Percentiles rank a stretch among this genome's conserved stretches.
These are phyloP conservation scores for Pythium sukuiense DNA, from an alignment of 352 stramenopile genomes.

Conservation along the genomic window DNA sequence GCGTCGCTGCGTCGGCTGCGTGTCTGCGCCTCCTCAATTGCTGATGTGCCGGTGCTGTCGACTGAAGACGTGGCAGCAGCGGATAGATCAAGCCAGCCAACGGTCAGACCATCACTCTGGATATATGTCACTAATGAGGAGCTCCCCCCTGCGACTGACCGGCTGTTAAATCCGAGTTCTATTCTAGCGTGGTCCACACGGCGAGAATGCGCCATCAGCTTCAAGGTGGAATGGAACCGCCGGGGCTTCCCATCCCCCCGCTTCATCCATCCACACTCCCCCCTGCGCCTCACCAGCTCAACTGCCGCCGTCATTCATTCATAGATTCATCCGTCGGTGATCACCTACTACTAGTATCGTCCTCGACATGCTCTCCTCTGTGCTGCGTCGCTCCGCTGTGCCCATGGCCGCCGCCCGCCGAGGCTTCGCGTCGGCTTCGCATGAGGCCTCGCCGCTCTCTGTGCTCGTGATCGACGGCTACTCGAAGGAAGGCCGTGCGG, in stretches of 20 bases:
- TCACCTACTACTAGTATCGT: too few species aligned
- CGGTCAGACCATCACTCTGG: conserved; percentile 22
- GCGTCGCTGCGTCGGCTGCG: conserved; percentile 7
- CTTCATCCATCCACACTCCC: background rate
- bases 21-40: conserved; percentile 16
- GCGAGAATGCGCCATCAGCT: conserved; percentile 3
- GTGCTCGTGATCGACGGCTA: conserved; percentile 82
- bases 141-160: conserved; percentile 5
- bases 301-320: background rate
- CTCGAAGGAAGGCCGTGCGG: conserved; percentile 59
- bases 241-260: conserved; percentile 4
- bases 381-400: conserved; percentile 12
- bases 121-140: conserved; percentile 2
- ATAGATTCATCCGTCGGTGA: background rate
- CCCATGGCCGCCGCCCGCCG: conserved; percentile 1
- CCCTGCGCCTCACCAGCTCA: background rate
- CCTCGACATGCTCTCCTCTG: conserved; percentile 8
- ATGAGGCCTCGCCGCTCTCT: conserved; percentile 37
- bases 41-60: background rate
- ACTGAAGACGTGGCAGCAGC: conserved; percentile 22
- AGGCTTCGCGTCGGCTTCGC: conserved; percentile 9
- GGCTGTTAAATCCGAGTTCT: conserved; percentile 14
- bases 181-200: conserved; percentile 20
- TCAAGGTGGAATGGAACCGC: conserved; percentile 17
- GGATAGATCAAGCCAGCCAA: conserved; percentile 3